These are phyloP conservation scores for Kwoniella shivajii DNA, from an alignment of 1,284 basidiomycete species.

Conservation along the genomic window DNA sequence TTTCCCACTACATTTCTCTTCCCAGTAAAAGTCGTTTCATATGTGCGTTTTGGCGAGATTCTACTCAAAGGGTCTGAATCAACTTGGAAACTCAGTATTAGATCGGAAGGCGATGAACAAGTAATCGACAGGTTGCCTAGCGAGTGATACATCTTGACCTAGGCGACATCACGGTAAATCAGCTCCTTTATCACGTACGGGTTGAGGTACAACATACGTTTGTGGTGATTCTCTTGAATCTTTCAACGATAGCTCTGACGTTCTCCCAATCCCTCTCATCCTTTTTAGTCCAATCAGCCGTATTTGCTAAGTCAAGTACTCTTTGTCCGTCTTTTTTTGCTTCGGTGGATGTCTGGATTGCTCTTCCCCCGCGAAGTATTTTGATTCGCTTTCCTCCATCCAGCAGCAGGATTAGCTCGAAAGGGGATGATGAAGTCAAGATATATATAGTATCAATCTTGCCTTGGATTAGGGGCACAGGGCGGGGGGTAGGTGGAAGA, in stretches of 20 bases:
- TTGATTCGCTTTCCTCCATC: background rate
- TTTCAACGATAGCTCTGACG: conserved; percentile 25
- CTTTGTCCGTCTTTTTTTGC: background rate
- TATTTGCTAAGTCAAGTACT: background rate
- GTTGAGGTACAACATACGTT: conserved; percentile 27
- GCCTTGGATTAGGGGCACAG: conserved; percentile 7
- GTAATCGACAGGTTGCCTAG: conserved; percentile 40
- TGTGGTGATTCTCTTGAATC: conserved; percentile 34
- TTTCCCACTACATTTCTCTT: background rate
- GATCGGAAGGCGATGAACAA: conserved; percentile 43
- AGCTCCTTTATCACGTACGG: background rate
- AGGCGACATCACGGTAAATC: background rate
- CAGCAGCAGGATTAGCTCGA: conserved; percentile 16
- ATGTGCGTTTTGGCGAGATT: background rate
- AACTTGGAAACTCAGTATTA: conserved; percentile 30
- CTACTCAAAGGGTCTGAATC: too few species aligned
- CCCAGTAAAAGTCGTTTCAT: too few species aligned
- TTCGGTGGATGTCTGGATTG: background rate
- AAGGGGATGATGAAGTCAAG: background rate
- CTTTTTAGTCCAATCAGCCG: conserved; percentile 17
- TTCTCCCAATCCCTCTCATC: conserved; percentile 31
- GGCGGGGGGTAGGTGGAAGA: conserved; percentile 25
- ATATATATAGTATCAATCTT: conserved; percentile 23
- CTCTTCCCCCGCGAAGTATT: background rate
- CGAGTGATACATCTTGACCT: conserved; percentile 41